Evolutionary conservation across 495 filamentous ascomycete genomes (phyloP).

Genomic region (Penicillium lagena): DNA sequence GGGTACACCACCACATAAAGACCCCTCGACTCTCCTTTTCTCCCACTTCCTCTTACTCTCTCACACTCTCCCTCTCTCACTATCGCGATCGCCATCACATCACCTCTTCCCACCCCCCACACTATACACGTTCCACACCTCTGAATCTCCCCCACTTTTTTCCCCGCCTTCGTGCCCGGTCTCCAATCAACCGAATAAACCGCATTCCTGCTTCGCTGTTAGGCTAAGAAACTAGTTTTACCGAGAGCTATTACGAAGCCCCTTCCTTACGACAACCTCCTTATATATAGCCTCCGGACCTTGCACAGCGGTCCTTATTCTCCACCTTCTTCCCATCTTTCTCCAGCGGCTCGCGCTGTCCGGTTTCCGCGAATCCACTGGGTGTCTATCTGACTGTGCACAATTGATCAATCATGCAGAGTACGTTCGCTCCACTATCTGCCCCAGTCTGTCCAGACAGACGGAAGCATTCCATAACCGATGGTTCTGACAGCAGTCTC

Average conservation of each 20-base stretch:
- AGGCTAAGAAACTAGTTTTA: too few species aligned
- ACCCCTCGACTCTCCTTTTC: neutral
- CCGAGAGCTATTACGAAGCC: too few species aligned
- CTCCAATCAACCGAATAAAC: neutral
- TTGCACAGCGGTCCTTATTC: too few species aligned
- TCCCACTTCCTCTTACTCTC: neutral
- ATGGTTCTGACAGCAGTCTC: neutral
- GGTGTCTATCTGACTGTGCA: neutral
- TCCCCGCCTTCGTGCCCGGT: slow-evolving; percentile 2
- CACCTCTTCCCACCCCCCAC: too few species aligned
- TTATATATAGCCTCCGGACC: too few species aligned
- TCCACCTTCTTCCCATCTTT: neutral
- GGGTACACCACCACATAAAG: neutral
- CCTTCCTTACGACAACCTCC: too few species aligned
- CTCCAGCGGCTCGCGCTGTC: neutral
- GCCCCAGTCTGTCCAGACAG: slow-evolving; percentile 6
- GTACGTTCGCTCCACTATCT: slow-evolving; percentile 7
- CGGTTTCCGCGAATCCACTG: neutral
- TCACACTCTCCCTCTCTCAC: neutral
- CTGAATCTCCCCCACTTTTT: slow-evolving; percentile 8
- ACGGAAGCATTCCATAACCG: neutral
- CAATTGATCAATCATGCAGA: slow-evolving; percentile 18
- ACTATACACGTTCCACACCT: neutral
- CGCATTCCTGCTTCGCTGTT: too few species aligned
- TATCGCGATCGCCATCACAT: neutral